Evolutionary conservation across 495 filamentous ascomycete genomes (phyloP).

Genomic region (Talaromyces adpressus): DNA sequence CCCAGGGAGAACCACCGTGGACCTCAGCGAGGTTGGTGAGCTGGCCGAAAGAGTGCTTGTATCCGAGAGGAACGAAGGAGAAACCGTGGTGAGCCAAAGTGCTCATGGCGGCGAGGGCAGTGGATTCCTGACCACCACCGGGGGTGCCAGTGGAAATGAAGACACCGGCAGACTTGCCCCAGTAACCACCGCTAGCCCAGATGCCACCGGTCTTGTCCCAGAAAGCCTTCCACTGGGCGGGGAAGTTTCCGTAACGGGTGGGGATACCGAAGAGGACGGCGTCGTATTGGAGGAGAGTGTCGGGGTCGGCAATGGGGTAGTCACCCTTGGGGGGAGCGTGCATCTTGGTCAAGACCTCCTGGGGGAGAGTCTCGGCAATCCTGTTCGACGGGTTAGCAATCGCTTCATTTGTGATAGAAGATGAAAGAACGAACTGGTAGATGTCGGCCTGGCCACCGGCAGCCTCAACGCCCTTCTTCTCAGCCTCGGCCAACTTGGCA

Average conservation of each 20-base stretch:
- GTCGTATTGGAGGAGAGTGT: constrained; percentile 70
- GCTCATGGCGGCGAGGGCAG: constrained; percentile 72
- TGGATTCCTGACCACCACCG: constrained; percentile 93
- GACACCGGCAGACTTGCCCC: constrained; percentile 86
- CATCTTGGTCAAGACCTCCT: constrained; percentile 83
- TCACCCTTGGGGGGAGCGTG: constrained; percentile 72
- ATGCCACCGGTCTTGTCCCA: constrained; percentile 76
- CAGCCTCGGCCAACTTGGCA: constrained; percentile 73
- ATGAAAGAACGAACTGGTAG: constrained; percentile 58
- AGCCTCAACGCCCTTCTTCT: constrained; percentile 82
- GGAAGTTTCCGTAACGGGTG: constrained; percentile 98
- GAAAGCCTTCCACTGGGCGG: constrained; percentile 91
- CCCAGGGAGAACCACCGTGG: constrained; percentile 85
- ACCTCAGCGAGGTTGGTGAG: constrained; percentile 66
- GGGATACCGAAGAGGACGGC: constrained; percentile 93
- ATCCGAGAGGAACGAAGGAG: constrained; percentile 91
- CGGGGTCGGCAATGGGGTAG: constrained; percentile 61
- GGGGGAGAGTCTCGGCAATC: constrained; percentile 76
- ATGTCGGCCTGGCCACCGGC: constrained; percentile 74
- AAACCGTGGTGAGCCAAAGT: constrained; percentile 92
- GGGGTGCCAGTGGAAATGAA: constrained; percentile 78
- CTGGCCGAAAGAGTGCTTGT: constrained; percentile 66
- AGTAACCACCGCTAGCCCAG: constrained; percentile 65
- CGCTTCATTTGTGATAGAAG: background rate
- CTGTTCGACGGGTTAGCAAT: constrained; percentile 25